Percentiles rank a stretch among this genome's conserved stretches.
Conservation (phyloP, 73 alveolate species). For the Paramecium octaurelia region DNA sequence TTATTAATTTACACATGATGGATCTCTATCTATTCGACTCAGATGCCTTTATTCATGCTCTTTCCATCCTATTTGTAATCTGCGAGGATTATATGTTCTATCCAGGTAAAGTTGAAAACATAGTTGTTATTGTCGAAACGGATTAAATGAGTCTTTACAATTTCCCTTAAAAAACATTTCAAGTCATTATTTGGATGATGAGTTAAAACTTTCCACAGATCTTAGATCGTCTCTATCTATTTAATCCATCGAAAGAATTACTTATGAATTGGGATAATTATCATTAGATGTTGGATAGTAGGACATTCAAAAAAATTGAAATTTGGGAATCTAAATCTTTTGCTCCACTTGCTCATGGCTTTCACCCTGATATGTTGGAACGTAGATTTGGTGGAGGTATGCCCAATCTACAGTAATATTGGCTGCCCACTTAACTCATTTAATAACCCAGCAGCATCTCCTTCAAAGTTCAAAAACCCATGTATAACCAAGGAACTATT, state of each 20-base stretch:
- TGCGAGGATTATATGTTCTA: slow-evolving; percentile 35
- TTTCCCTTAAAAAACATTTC: not conserved
- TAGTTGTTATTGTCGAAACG: slow-evolving; percentile 19
- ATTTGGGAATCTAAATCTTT: slow-evolving; percentile 29
- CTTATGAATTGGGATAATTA: not conserved
- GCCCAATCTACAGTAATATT: not conserved
- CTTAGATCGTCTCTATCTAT: not conserved
- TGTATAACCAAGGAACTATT: not conserved
- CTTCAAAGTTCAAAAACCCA: not conserved
- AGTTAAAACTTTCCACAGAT: slow-evolving; percentile 18
- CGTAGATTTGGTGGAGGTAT: slow-evolving; percentile 32
- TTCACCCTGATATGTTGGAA: slow-evolving; percentile 42
- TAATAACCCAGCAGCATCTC: slow-evolving; percentile 18
- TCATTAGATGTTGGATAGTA: not conserved
- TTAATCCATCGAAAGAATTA: slow-evolving; percentile 10
- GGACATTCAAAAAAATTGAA: slow-evolving; percentile 25
- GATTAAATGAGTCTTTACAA: not conserved
- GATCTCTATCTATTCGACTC: slow-evolving; percentile 2
- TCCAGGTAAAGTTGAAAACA: slow-evolving; percentile 20
- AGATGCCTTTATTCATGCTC: not conserved
- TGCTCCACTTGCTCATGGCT: slow-evolving; percentile 46
- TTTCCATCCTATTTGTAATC: not conserved
- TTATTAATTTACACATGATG: not conserved
- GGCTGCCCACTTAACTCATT: not conserved
- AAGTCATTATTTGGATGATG: slow-evolving; percentile 30